These are phyloP conservation scores for Gynandropsis gynandra DNA, from an alignment of 345 rosid species.

Conservation along the genomic window DNA sequence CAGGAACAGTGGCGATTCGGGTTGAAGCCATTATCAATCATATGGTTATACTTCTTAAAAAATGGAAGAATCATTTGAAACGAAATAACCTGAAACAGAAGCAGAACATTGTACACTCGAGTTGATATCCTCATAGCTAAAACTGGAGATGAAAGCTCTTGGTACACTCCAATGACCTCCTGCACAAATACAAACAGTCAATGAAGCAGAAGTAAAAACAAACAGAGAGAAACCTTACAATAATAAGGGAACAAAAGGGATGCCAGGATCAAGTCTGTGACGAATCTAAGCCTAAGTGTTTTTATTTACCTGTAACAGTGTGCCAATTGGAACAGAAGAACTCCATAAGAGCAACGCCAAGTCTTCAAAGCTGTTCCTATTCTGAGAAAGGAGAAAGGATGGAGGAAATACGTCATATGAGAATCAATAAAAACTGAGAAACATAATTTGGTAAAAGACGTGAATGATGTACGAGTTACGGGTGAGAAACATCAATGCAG, in stretches of 20 bases:
- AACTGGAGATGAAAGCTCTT: constrained; percentile 3
- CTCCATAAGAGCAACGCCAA: constrained; percentile 42
- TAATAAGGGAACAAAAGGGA: neutral
- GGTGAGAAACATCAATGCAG: too few relatives aligned
- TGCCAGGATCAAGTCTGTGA: constrained; percentile 2
- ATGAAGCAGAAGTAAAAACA: constrained; percentile 6
- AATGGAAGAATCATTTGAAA: neutral
- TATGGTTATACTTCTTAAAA: neutral
- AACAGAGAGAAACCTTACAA: constrained; percentile 3
- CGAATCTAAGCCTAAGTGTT: neutral
- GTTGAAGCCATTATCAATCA: constrained; percentile 3
- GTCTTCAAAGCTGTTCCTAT: constrained; percentile 20
- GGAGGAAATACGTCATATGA: neutral
- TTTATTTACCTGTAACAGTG: constrained; percentile 33
- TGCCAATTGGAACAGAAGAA: constrained; percentile 20
- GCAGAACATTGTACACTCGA: constrained; percentile 38
- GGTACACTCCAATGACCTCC: constrained; percentile 35
- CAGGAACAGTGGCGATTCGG: neutral
- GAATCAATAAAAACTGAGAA: constrained; percentile 1
- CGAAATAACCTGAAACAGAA: constrained; percentile 45
- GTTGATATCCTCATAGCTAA: neutral
- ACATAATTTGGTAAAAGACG: neutral
- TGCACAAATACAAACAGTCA: constrained; percentile 15
- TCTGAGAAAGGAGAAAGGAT: constrained; percentile 25
- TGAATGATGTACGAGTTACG: neutral